Evolutionary conservation across 116 monocot species (phyloP).

Genomic region (Dioscorea cayenensis): DNA sequence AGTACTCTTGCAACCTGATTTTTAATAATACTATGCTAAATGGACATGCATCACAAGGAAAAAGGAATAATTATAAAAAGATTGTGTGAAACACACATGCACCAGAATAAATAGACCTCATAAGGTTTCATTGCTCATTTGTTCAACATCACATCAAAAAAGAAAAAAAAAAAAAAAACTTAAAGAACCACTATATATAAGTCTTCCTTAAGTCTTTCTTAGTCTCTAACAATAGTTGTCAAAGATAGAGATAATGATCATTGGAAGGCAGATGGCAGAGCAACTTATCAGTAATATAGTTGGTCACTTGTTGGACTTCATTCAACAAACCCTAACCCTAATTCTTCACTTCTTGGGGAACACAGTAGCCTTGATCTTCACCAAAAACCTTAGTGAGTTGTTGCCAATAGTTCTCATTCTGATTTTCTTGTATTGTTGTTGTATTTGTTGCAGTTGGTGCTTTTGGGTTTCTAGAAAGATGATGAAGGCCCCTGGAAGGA

Average conservation of each 20-base stretch:
- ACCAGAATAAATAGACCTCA: no score
- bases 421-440: background rate
- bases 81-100: no score
- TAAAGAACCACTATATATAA: no score
- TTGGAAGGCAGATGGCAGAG: background rate
- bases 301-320: background rate
- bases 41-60: no score
- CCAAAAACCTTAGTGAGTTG: slow-evolving; percentile 2
- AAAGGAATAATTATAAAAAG: no score
- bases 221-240: no score
- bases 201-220: no score
- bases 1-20: no score
- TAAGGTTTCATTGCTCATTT: no score
- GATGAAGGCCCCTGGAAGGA: slow-evolving; percentile 30
- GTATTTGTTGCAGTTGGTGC: background rate
- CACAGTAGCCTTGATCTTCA: background rate
- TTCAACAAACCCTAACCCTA: slow-evolving; percentile 1
- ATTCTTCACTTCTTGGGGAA: slow-evolving; percentile 1
- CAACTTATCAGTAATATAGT: background rate
- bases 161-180: no score
- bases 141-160: no score
- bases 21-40: no score
- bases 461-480: background rate
- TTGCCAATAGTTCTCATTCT: background rate
- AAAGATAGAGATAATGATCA: background rate